phyloP scores from a whole-genome alignment of 371 early-diverging fungal species.

The Mucor circinelloides region DNA sequence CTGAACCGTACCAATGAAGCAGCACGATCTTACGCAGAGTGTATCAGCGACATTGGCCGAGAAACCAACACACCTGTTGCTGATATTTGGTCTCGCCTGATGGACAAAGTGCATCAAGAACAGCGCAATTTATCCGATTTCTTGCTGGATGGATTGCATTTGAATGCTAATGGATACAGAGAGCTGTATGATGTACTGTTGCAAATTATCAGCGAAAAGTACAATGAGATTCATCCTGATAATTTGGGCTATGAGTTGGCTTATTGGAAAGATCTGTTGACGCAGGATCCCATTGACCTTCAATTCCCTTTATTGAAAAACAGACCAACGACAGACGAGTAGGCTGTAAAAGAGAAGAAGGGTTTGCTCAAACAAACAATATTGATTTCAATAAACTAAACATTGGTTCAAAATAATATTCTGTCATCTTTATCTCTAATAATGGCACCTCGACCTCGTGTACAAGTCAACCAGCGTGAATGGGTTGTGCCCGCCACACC shows the following conservation, averaged over 20 bases:
- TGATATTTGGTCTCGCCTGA: slow-evolving; percentile 65
- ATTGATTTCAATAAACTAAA: neutral
- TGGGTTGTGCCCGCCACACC: slow-evolving; percentile 29
- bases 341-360: neutral
- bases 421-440: neutral
- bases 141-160: slow-evolving; percentile 71
- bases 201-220: slow-evolving; percentile 31
- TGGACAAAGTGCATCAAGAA: slow-evolving; percentile 24
- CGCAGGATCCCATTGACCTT: slow-evolving; percentile 25
- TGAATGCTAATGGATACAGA: slow-evolving; percentile 60
- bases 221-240: slow-evolving; percentile 47
- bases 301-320: slow-evolving; percentile 25
- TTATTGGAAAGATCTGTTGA: slow-evolving; percentile 28
- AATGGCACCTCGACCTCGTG: slow-evolving; percentile 21
- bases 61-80: slow-evolving; percentile 48
- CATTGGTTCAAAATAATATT: neutral
- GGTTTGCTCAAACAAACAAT: neutral
- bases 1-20: slow-evolving; percentile 52
- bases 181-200: slow-evolving; percentile 33
- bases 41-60: slow-evolving; percentile 50
- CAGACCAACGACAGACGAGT: neutral
- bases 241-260: slow-evolving; percentile 34
- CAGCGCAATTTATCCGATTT: slow-evolving; percentile 33
- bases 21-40: slow-evolving; percentile 63
- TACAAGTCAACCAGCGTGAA: slow-evolving; percentile 14